A percentile compares a stretch with the other conserved stretches of the same genome.
Evolutionary conservation across 805 yeast species (phyloP).

Genomic region (Barnettozyma vustinii): DNA sequence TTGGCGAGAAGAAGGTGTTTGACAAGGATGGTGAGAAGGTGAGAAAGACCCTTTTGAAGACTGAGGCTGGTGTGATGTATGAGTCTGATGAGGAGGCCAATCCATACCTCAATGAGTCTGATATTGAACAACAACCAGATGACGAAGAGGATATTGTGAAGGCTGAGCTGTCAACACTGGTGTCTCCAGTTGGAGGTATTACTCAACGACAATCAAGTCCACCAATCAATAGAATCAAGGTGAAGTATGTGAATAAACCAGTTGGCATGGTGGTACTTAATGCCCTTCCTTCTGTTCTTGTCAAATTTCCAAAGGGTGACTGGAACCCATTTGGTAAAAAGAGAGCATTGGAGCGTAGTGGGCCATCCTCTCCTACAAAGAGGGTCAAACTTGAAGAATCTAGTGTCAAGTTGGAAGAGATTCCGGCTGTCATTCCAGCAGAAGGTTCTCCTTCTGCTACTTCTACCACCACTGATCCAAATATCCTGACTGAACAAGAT

Average conservation of each 20-base stretch:
- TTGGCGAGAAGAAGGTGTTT: slow-evolving; percentile 61
- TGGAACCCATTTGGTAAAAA: slow-evolving; percentile 67
- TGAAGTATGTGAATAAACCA: slow-evolving; percentile 41
- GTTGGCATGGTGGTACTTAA: slow-evolving; percentile 56
- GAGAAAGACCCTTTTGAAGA: slow-evolving; percentile 74
- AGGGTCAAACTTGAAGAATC: slow-evolving; percentile 33
- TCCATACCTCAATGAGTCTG: slow-evolving; percentile 75
- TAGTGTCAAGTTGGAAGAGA: slow-evolving; percentile 11
- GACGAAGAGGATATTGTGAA: slow-evolving; percentile 36
- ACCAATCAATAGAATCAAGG: slow-evolving; percentile 29
- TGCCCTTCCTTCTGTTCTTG: slow-evolving; percentile 55
- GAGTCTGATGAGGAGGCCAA: slow-evolving; percentile 84
- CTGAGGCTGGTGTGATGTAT: slow-evolving; percentile 69
- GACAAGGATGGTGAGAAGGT: slow-evolving; percentile 89
- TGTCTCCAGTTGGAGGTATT: slow-evolving; percentile 19
- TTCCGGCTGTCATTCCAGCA: slow-evolving; percentile 11
- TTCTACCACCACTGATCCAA: slow-evolving; percentile 10
- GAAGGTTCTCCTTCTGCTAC: not conserved
- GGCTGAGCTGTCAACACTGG: slow-evolving; percentile 28
- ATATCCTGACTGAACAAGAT: slow-evolving; percentile 55
- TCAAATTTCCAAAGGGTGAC: slow-evolving; percentile 69
- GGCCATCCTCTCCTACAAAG: slow-evolving; percentile 25
- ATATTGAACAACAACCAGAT: slow-evolving; percentile 48
- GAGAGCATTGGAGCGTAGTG: slow-evolving; percentile 27
- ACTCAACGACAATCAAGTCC: slow-evolving; percentile 18